Evolutionary conservation across 306 rosid genomes (phyloP), one percentile per base, ranked within the genome.

Genomic region (Pueraria montana): DNA sequence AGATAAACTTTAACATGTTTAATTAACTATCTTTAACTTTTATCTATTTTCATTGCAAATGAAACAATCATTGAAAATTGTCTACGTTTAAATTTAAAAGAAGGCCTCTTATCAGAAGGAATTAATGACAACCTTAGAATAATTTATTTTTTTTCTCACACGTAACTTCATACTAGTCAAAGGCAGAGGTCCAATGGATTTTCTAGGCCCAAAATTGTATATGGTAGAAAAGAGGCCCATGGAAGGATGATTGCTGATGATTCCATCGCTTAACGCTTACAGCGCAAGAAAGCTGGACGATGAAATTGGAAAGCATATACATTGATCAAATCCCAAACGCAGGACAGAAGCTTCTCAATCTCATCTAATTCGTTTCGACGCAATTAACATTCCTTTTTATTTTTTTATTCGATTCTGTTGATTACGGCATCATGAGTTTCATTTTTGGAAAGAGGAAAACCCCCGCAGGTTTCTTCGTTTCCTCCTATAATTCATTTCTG

Each of bases 401-500:
- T 27, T 6, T 40, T 62, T 64, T 23, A 69, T 74, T 71, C 58
- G n/a, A 40, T 27, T 36, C 49, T 79, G 20, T 64, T 53, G 65
- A 85, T 79, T 94, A 87, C 24, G 20, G 11, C 86, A 84, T 86
- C 86, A 94, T 91, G 98, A 94, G 98, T 84, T 92, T 92, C 81
- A 75, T 94, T 72, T 92, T 89, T 69, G 95, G 98, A 53, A 94
- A 92, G 90, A 91, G 91, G 16, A 94, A 94, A 82, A 92, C 95
- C 9, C 94, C 98, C 53, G 97, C 97, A 86, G 97, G 97, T 91
- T 74, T 32, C 36, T 69, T 34, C 46, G 26, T 49, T 36, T 34
- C 34, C 3, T 4, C 52, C 8, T 10, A 5, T 9, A 2, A 36
- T 21, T 64, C 64, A 9, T 27, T 27, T 64, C 12, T 53, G 30